Evolutionary conservation across 495 filamentous ascomycete species (phyloP).

Genomic region (Lasiosphaeria miniovina): DNA sequence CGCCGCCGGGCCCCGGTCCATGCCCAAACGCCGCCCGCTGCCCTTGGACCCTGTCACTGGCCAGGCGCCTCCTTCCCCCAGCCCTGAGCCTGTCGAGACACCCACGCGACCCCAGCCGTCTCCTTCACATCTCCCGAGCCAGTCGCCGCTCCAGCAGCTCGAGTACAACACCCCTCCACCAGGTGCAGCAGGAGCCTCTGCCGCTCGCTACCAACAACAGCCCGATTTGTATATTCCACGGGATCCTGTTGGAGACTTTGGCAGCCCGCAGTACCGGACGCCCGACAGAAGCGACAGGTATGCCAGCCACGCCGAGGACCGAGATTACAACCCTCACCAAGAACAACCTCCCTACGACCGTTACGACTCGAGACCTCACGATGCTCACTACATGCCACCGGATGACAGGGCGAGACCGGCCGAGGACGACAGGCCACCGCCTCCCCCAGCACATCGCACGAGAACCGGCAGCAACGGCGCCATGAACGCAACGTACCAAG

Average conservation of each 20-base stretch:
- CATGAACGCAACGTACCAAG: slow-evolving; percentile 32
- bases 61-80: slow-evolving; percentile 34
- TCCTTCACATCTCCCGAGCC: slow-evolving; percentile 29
- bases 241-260: slow-evolving; percentile 26
- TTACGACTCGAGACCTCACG: slow-evolving; percentile 18
- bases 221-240: slow-evolving; percentile 29
- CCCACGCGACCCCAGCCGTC: slow-evolving; percentile 39
- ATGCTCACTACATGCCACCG: slow-evolving; percentile 19
- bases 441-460: slow-evolving; percentile 44
- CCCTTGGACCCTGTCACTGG: slow-evolving; percentile 67
- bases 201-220: slow-evolving; percentile 31
- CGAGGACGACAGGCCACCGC: slow-evolving; percentile 41
- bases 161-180: slow-evolving; percentile 44
- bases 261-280: slow-evolving; percentile 32
- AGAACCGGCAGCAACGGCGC: slow-evolving; percentile 38
- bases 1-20: slow-evolving; percentile 39
- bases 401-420: slow-evolving; percentile 13
- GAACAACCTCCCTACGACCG: slow-evolving; percentile 25
- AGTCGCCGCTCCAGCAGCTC: slow-evolving; percentile 39
- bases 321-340: slow-evolving; percentile 20
- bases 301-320: slow-evolving; percentile 29
- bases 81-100: slow-evolving; percentile 39
- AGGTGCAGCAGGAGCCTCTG: slow-evolving; percentile 11
- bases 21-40: slow-evolving; percentile 70
- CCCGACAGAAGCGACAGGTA: slow-evolving; percentile 34